A percentile compares a stretch with the other conserved stretches of the same genome.
Evolutionary conservation across 202 grass and related monocot genomes (phyloP).

Genomic region (Zizania palustris): DNA sequence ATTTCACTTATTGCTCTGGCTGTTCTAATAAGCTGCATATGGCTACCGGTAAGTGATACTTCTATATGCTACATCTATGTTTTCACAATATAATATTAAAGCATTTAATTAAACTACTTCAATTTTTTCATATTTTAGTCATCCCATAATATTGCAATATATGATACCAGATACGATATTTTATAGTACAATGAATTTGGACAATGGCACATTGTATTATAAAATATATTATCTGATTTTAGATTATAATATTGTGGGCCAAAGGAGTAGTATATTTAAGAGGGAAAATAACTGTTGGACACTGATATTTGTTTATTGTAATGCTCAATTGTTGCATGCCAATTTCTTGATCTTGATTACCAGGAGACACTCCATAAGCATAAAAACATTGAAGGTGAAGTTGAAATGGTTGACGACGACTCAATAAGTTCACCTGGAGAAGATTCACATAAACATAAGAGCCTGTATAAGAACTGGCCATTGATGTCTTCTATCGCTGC

Average conservation of each 20-base stretch:
- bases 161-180: too few species aligned
- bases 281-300: not conserved
- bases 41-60: slow-evolving; percentile 67
- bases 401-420: slow-evolving; percentile 34
- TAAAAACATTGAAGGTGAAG: slow-evolving; percentile 22
- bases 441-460: slow-evolving; percentile 33
- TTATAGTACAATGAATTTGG: too few species aligned
- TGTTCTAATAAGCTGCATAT: slow-evolving; percentile 61
- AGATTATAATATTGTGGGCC: too few species aligned
- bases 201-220: too few species aligned
- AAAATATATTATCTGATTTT: too few species aligned
- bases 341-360: slow-evolving; percentile 9
- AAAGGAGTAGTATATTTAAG: not conserved
- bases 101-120: not conserved
- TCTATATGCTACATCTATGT: not conserved
- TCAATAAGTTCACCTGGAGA: slow-evolving; percentile 10
- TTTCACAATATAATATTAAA: not conserved
- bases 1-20: slow-evolving; percentile 51
- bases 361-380: slow-evolving; percentile 73
- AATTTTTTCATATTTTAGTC: not conserved
- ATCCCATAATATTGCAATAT: too few species aligned
- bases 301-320: not conserved
- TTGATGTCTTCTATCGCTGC: slow-evolving; percentile 63
- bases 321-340: not conserved
- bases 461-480: slow-evolving; percentile 61